phyloP scores from a whole-genome alignment of 148 eudicot species.

The Amaranthus cruentus region DNA sequence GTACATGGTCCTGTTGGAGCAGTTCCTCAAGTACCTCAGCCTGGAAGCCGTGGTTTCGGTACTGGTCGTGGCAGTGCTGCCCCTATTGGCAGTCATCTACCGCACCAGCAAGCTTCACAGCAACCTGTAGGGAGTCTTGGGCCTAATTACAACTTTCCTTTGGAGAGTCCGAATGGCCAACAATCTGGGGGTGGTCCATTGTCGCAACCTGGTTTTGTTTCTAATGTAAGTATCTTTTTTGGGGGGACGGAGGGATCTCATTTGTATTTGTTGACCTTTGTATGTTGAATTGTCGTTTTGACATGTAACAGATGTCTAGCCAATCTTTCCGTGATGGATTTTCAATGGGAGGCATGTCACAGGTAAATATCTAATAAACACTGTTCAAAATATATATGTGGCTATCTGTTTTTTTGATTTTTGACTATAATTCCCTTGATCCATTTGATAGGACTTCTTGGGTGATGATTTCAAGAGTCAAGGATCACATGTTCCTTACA shows the following conservation, averaged over 20 bases:
- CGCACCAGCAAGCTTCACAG: constrained; percentile 81
- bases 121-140: constrained; percentile 69
- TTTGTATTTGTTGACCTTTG: background rate
- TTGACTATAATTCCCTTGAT: constrained; percentile 5
- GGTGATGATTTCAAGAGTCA: constrained; percentile 99
- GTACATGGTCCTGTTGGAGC: constrained; percentile 95
- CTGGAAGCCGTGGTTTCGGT: constrained; percentile 86
- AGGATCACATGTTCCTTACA: constrained; percentile 97
- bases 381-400: background rate
- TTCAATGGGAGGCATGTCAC: constrained; percentile 95
- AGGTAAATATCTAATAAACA: constrained; percentile 38
- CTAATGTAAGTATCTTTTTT: constrained; percentile 53
- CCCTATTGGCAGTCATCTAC: constrained; percentile 87
- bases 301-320: constrained; percentile 42
- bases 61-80: constrained; percentile 88
- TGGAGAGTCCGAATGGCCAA: constrained; percentile 89
- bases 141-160: constrained; percentile 70
- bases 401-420: background rate
- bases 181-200: constrained; percentile 81
- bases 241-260: too few relatives aligned
- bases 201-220: constrained; percentile 90
- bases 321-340: constrained; percentile 85
- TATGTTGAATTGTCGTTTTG: constrained; percentile 12
- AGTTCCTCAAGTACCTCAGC: constrained; percentile 89
- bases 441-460: constrained; percentile 65